Base-by-base conservation (phyloP, 2,329 filamentous ascomycete genomes). In the Paecilomyces niveus region DNA sequence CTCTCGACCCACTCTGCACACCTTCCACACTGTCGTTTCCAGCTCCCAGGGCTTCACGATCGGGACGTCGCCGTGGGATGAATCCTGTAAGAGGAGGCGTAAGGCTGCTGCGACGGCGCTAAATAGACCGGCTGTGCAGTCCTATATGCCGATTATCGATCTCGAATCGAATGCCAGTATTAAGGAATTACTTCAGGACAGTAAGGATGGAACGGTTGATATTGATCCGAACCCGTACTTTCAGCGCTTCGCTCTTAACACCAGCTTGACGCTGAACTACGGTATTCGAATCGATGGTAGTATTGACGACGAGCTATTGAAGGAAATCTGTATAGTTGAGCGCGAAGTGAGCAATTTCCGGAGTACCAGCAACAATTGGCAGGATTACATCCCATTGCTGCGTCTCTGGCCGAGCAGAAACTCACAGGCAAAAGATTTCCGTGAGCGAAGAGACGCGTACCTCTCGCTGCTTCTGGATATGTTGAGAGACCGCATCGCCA, bases 41-140 rank as follows among this genome's bases (percentile, higher is more conserved):
- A 85, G 81, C 33, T 89, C 87, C 0, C 87, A 91, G 64, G 89
- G 89, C 5, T 89, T 91, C 72, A 93, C 89, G 0, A 91, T 94
- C 61, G 90, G 90, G 1, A 91, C 89, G 0, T 92, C 89, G 0
- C 89, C 90, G 0, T 94, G 89, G 87, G 89, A 92, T 61, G 89
- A 91, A 55, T 90, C 86, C 1, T 90, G 88, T 75, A 93, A 92
- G 72, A 79, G 81, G 24, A 83, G 89, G 9, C 84, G 90, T 62
- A 92, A 91, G 76, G 89, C 88, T 0, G 89, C 89, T 1, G 89
- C 88, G 3, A 91, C 89, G 0, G 89, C 90, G 0, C 80, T 93
- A 22, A 92, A 92, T 70, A 82, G 87, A 0, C 89, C 89, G 0
- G 86, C 89, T 0, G 84, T 89, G 1, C 87, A 90, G 67, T 86